These are phyloP conservation scores for Aureobasidium leucospermi DNA, from an alignment of 2,329 filamentous ascomycete species.

Conservation along the genomic window DNA sequence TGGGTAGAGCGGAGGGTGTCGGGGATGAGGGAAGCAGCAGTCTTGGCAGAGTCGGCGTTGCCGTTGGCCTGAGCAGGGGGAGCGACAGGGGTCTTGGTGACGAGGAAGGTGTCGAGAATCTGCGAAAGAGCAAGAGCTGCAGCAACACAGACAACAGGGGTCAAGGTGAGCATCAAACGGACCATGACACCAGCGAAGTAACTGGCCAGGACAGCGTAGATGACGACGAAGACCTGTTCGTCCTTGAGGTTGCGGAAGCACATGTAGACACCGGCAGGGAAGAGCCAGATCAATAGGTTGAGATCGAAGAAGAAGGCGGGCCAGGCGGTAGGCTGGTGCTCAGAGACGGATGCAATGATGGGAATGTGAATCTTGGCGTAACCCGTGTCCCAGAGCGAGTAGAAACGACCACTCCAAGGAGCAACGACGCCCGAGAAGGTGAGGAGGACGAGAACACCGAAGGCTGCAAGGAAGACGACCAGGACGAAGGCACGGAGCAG, in stretches of 20 bases:
- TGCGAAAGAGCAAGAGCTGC: slow-evolving; percentile 82
- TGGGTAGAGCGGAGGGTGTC: slow-evolving; percentile 62
- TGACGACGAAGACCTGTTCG: slow-evolving; percentile 96
- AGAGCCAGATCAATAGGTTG: slow-evolving; percentile 97
- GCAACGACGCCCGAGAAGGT: slow-evolving; percentile 88
- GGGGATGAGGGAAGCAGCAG: slow-evolving; percentile 46
- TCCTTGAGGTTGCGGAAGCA: slow-evolving; percentile 92
- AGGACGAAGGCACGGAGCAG: slow-evolving; percentile 73
- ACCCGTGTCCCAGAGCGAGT: slow-evolving; percentile 96
- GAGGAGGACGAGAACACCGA: slow-evolving; percentile 69
- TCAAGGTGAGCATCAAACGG: slow-evolving; percentile 94
- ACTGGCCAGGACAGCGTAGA: slow-evolving; percentile 92
- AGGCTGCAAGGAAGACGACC: slow-evolving; percentile 63
- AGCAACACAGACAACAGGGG: slow-evolving; percentile 90
- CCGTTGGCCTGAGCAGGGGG: slow-evolving; percentile 38
- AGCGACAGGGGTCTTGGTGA: slow-evolving; percentile 53
- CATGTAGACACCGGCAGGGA: slow-evolving; percentile 96
- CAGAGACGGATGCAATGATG: slow-evolving; percentile 98
- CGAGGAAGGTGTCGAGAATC: slow-evolving; percentile 80
- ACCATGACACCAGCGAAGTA: slow-evolving; percentile 99
- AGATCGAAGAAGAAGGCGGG: slow-evolving; percentile 98
- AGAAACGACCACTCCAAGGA: slow-evolving; percentile 97
- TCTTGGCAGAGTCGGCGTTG: slow-evolving; percentile 41
- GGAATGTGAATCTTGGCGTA: slow-evolving; percentile 99
- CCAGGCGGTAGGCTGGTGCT: slow-evolving; percentile 98